phyloP scores from a whole-genome alignment of 805 yeast genomes.

The Monosporozyma servazzii region DNA sequence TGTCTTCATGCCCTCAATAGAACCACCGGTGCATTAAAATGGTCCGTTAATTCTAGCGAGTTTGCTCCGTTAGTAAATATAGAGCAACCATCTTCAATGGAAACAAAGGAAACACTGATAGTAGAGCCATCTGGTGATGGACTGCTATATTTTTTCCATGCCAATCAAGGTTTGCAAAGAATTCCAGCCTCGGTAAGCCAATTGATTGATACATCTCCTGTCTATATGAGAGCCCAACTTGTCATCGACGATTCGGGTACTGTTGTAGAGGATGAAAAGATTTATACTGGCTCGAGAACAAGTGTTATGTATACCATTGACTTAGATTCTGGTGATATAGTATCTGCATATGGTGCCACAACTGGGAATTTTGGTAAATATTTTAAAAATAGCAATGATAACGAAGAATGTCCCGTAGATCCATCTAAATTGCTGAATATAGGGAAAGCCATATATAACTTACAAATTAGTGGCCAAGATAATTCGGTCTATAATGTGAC shows the following conservation, averaged over 20 bases:
- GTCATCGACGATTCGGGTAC: slow-evolving; percentile 38
- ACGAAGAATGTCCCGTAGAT: slow-evolving; percentile 4
- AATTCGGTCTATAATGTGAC: slow-evolving; percentile 77
- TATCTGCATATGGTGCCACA: slow-evolving; percentile 58
- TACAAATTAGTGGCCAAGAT: slow-evolving; percentile 66
- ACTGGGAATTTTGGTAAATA: slow-evolving; percentile 24
- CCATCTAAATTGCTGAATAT: slow-evolving; percentile 34
- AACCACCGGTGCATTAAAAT: slow-evolving; percentile 59
- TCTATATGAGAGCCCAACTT: slow-evolving; percentile 43
- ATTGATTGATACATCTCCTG: slow-evolving; percentile 76
- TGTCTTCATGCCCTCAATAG: slow-evolving; percentile 73
- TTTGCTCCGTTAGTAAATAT: slow-evolving; percentile 20
- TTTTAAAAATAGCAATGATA: slow-evolving; percentile 5
- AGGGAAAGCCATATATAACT: slow-evolving; percentile 65
- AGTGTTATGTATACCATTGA: slow-evolving; percentile 71
- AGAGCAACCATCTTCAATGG: slow-evolving; percentile 10
- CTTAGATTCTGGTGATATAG: slow-evolving; percentile 61
- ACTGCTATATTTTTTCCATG: slow-evolving; percentile 67
- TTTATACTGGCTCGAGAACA: slow-evolving; percentile 76
- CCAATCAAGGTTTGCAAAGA: slow-evolving; percentile 63
- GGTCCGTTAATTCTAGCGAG: slow-evolving; percentile 58
- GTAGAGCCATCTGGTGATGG: slow-evolving; percentile 91
- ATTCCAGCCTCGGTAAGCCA: slow-evolving; percentile 74
- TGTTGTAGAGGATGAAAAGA: slow-evolving; percentile 50
- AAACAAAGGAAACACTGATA: slow-evolving; percentile 51